A percentile compares a stretch with the other conserved stretches of the same genome.
Conservation (phyloP, 2,329 filamentous ascomycete genomes). For the Exophiala viscosa region DNA sequence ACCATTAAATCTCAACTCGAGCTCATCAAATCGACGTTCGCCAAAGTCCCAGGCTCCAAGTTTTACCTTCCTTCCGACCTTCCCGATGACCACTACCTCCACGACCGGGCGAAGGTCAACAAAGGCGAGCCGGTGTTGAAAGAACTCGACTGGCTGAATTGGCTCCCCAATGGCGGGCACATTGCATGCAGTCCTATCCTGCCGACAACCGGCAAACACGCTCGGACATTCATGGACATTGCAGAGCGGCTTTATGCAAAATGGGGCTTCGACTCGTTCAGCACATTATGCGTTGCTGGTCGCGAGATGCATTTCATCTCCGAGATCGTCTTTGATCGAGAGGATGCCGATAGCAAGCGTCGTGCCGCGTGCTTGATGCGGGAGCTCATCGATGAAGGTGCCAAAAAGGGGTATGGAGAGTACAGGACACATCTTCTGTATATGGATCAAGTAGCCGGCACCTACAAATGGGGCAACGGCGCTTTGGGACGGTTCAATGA, state of each 20-base stretch:
- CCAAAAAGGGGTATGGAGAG: constrained; percentile 43
- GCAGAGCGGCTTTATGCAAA: constrained; percentile 45
- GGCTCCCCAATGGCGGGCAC: constrained; percentile 51
- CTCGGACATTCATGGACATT: constrained; percentile 45
- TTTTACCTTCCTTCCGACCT: constrained; percentile 44
- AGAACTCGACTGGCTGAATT: constrained; percentile 46
- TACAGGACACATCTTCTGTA: constrained; percentile 46
- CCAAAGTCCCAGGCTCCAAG: constrained; percentile 39
- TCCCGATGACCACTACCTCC: constrained; percentile 31
- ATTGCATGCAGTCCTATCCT: constrained; percentile 53
- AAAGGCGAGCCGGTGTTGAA: constrained; percentile 29
- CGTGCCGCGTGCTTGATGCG: constrained; percentile 38
- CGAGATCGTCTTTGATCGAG: constrained; percentile 52
- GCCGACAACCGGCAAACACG: constrained; percentile 48
- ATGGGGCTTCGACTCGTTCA: constrained; percentile 50
- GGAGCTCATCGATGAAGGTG: constrained; percentile 35
- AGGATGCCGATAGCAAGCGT: constrained; percentile 39
- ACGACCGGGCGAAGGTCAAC: constrained; percentile 30
- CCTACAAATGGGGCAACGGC: constrained; percentile 43
- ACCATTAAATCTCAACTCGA: constrained; percentile 6
- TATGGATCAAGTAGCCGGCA: constrained; percentile 45
- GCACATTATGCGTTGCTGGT: constrained; percentile 49
- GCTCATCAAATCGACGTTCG: constrained; percentile 44
- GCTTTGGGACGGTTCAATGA: constrained; percentile 44
- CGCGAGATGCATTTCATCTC: constrained; percentile 57